These are phyloP conservation scores for Fusarium domesticum DNA, from an alignment of 2,329 filamentous ascomycete species.

Conservation along the genomic window DNA sequence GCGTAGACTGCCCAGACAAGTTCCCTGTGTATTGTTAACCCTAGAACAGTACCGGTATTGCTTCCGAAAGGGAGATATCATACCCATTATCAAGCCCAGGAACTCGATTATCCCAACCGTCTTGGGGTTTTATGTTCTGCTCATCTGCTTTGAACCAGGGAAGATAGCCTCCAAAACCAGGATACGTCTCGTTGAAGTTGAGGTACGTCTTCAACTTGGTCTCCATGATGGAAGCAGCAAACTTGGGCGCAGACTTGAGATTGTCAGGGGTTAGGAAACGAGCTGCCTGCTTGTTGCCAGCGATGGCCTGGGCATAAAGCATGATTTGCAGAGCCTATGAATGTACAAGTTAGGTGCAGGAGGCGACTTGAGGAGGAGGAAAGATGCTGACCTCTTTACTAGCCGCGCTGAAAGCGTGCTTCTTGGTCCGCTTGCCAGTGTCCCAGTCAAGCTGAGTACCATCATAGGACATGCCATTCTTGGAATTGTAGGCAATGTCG, in stretches of 20 bases:
- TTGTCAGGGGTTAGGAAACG: conserved; percentile 38
- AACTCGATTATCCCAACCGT: conserved; percentile 39
- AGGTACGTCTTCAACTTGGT: conserved; percentile 40
- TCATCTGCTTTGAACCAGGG: conserved; percentile 38
- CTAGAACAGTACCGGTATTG: not conserved
- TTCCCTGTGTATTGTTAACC: conserved; percentile 23
- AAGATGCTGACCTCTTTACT: conserved; percentile 32
- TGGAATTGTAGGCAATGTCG: conserved; percentile 39
- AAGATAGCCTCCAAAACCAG: conserved; percentile 41
- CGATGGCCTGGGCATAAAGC: conserved; percentile 41
- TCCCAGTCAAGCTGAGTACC: conserved; percentile 38
- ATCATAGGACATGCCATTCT: conserved; percentile 43
- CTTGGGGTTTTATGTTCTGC: conserved; percentile 32
- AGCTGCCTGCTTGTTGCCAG: conserved; percentile 37
- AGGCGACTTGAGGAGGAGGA: no score
- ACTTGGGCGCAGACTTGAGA: conserved; percentile 29
- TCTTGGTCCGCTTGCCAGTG: conserved; percentile 34
- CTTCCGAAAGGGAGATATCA: rapidly evolving
- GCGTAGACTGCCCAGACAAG: conserved; percentile 43
- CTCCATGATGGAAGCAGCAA: conserved; percentile 38
- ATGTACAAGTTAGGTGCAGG: not conserved
- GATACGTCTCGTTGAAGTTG: conserved; percentile 40
- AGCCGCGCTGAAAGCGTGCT: conserved; percentile 41
- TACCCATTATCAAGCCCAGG: conserved; percentile 42
- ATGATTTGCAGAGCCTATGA: conserved; percentile 42